phyloP scores from a whole-genome alignment of 169 alveolate genomes.

The Cryptosporidium meleagridis region DNA sequence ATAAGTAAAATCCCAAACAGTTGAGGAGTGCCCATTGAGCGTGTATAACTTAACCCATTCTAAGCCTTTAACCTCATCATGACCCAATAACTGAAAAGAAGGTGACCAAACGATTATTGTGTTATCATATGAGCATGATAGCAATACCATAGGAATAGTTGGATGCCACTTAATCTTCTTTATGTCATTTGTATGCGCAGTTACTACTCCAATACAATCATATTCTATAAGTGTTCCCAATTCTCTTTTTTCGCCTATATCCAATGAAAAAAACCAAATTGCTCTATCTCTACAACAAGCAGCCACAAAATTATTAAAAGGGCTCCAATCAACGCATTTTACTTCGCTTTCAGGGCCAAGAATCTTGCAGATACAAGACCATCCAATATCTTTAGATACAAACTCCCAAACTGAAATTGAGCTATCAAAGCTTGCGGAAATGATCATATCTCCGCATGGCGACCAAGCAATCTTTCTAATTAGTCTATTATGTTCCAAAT shows the following conservation, averaged over 20 bases:
- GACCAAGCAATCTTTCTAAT: constrained; percentile 87
- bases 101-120: constrained; percentile 77
- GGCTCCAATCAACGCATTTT: constrained; percentile 87
- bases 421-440: constrained; percentile 87
- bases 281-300: constrained; percentile 91
- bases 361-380: constrained; percentile 80
- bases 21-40: constrained; percentile 62
- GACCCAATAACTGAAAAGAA: not conserved
- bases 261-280: constrained; percentile 90
- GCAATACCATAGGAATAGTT: constrained; percentile 75
- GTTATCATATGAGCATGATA: constrained; percentile 88
- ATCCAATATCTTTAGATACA: constrained; percentile 78
- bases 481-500: constrained; percentile 82
- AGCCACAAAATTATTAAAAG: constrained; percentile 84
- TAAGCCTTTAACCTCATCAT: not conserved
- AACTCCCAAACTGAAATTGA: constrained; percentile 86
- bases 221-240: constrained; percentile 76
- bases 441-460: constrained; percentile 85
- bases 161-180: constrained; percentile 88
- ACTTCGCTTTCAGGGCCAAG: constrained; percentile 90
- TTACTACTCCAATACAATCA: constrained; percentile 83
- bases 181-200: constrained; percentile 89
- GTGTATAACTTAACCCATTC: constrained; percentile 60
- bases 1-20: constrained; percentile 72
- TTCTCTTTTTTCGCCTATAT: constrained; percentile 73